Conservation (phyloP, 805 yeast species). For the Torulaspora franciscae region DNA sequence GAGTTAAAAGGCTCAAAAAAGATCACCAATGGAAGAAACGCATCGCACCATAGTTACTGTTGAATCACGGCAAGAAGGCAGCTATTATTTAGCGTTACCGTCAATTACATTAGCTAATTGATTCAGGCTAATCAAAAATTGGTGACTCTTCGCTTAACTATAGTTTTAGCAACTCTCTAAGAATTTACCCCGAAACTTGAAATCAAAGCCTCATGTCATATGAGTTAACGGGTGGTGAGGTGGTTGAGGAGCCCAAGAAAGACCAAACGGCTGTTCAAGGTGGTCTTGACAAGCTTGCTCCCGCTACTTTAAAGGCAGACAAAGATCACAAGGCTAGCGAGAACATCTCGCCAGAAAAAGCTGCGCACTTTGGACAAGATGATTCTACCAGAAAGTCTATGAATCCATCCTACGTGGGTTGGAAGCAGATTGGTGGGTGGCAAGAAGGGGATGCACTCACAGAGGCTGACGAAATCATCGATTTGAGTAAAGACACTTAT, state of each 20-base stretch:
- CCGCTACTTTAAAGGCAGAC: constrained; percentile 14
- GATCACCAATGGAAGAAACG: too few species aligned
- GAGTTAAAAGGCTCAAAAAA: too few species aligned
- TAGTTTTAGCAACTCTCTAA: background rate
- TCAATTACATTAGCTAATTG: too few species aligned
- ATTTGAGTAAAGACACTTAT: constrained; percentile 65
- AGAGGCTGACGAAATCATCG: constrained; percentile 64
- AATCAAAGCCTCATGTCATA: constrained; percentile 4
- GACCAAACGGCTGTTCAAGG: constrained; percentile 18
- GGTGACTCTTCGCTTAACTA: background rate
- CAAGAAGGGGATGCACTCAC: constrained; percentile 61
- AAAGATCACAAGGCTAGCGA: constrained; percentile 19
- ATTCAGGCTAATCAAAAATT: background rate
- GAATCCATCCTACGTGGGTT: constrained; percentile 72
- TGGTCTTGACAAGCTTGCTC: constrained; percentile 22
- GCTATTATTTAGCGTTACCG: too few species aligned
- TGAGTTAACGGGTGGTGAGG: constrained; percentile 10
- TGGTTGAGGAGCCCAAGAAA: constrained; percentile 12
- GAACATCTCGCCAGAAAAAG: constrained; percentile 22
- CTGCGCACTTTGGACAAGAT: constrained; percentile 18
- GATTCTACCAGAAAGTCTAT: constrained; percentile 16
- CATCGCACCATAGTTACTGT: too few species aligned
- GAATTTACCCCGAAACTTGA: background rate
- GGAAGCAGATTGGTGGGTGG: constrained; percentile 93
- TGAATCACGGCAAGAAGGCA: too few species aligned